Conservation (phyloP, 306 rosid species). For the Castanospermum australe region DNA sequence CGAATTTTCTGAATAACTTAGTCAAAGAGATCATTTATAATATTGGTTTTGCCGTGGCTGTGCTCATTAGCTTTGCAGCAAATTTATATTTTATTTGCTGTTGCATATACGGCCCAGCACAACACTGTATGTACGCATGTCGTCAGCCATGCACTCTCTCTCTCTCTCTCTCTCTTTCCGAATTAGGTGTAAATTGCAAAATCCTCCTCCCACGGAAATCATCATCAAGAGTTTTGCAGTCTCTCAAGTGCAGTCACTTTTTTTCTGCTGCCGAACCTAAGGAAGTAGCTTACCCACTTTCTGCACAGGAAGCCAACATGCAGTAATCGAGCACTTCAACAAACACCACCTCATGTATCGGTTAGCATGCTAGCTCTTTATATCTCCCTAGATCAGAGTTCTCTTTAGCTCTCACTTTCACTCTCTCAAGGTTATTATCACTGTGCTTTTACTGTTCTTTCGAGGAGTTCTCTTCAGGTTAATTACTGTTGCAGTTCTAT, state of each 20-base stretch:
- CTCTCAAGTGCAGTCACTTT: not conserved
- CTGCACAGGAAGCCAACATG: not conserved
- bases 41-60: not conserved
- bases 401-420: not conserved
- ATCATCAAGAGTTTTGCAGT: not conserved
- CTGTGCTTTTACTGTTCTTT: not conserved
- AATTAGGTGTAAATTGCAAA: not conserved
- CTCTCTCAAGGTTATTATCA: not conserved
- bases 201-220: not conserved
- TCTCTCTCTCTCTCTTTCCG: not conserved
- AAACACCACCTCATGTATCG: not conserved
- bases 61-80: constrained; percentile 22
- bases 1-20: constrained; percentile 23
- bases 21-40: constrained; percentile 23
- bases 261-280: not conserved
- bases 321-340: constrained; percentile 17
- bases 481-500: not conserved
- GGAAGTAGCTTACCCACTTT: not conserved
- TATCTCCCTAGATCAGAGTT: not conserved
- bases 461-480: not conserved
- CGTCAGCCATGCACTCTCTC: constrained; percentile 16
- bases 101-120: not conserved
- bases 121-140: no score
- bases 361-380: not conserved
- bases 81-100: not conserved